A percentile compares a stretch with the other conserved stretches of the same genome.
Conservation (phyloP, 2,329 filamentous ascomycete species). For the Thielaviopsis populi region DNA sequence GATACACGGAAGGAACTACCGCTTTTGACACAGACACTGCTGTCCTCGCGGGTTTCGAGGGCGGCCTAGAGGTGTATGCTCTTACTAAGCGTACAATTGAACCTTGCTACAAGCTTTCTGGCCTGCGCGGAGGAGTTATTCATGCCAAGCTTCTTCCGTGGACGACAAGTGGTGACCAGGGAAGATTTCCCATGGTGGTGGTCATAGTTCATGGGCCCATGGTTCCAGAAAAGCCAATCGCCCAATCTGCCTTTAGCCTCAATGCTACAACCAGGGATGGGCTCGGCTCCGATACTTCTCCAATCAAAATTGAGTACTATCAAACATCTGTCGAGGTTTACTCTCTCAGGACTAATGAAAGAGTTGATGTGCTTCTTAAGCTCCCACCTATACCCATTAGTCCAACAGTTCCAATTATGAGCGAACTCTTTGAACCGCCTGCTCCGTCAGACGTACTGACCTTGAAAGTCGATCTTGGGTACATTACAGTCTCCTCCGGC, state of each 20-base stretch:
- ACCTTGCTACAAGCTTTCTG: slow-evolving; percentile 54
- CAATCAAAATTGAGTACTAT: slow-evolving; percentile 42
- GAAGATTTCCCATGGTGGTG: slow-evolving; percentile 50
- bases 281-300: slow-evolving; percentile 20
- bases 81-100: slow-evolving; percentile 59
- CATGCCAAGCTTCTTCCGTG: slow-evolving; percentile 72
- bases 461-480: slow-evolving; percentile 57
- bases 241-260: slow-evolving; percentile 19
- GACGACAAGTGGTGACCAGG: slow-evolving; percentile 38
- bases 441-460: slow-evolving; percentile 57
- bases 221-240: slow-evolving; percentile 25
- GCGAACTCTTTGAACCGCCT: slow-evolving; percentile 53
- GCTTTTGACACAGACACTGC: slow-evolving; percentile 42
- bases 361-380: slow-evolving; percentile 58
- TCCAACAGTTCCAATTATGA: slow-evolving; percentile 38
- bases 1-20: slow-evolving; percentile 23
- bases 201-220: slow-evolving; percentile 68
- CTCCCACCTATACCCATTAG: slow-evolving; percentile 48
- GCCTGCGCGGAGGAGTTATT: slow-evolving; percentile 63
- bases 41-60: slow-evolving; percentile 64
- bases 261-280: slow-evolving; percentile 22
- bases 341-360: slow-evolving; percentile 60
- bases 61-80: slow-evolving; percentile 59
- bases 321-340: slow-evolving; percentile 85
- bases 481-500: slow-evolving; percentile 62